phyloP scores from a whole-genome alignment of 2,329 filamentous ascomycete species.

The Aspergillus novofumigatus region DNA sequence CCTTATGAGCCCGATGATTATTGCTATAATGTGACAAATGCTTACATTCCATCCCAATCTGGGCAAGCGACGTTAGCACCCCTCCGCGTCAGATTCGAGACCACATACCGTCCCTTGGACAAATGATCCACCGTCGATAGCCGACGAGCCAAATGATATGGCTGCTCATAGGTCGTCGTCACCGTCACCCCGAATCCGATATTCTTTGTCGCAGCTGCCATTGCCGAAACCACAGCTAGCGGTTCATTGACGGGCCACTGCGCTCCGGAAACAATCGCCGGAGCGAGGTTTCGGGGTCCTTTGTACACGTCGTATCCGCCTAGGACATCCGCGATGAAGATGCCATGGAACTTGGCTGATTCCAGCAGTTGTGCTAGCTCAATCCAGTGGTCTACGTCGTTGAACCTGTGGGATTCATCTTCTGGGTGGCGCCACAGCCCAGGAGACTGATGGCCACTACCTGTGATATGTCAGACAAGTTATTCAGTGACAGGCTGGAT shows the following conservation, averaged over 20 bases:
- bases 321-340: conserved; percentile 65
- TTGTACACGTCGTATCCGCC: conserved; percentile 68
- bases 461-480: conserved; percentile 18
- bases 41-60: conserved; percentile 55
- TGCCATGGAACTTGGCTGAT: conserved; percentile 60
- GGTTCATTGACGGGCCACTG: conserved; percentile 72
- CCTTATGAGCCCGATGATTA: neutral
- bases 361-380: conserved; percentile 58
- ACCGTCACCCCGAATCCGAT: conserved; percentile 67
- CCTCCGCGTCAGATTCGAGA: neutral
- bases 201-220: conserved; percentile 63
- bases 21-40: conserved; percentile 7
- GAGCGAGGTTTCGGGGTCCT: conserved; percentile 55
- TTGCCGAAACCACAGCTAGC: conserved; percentile 58
- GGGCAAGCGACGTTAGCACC: neutral
- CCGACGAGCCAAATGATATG: conserved; percentile 62
- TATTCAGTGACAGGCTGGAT: accelerated
- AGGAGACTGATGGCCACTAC: conserved; percentile 51
- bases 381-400: conserved; percentile 58
- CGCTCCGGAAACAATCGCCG: conserved; percentile 58
- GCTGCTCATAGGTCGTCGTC: conserved; percentile 65
- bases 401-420: conserved; percentile 60
- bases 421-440: conserved; percentile 62
- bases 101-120: conserved; percentile 53
- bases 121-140: conserved; percentile 65